A percentile compares a stretch with the other conserved stretches of the same genome.
These are phyloP conservation scores for Stereocaulon alpinum DNA, from an alignment of 495 filamentous ascomycete genomes.

Conservation along the genomic window DNA sequence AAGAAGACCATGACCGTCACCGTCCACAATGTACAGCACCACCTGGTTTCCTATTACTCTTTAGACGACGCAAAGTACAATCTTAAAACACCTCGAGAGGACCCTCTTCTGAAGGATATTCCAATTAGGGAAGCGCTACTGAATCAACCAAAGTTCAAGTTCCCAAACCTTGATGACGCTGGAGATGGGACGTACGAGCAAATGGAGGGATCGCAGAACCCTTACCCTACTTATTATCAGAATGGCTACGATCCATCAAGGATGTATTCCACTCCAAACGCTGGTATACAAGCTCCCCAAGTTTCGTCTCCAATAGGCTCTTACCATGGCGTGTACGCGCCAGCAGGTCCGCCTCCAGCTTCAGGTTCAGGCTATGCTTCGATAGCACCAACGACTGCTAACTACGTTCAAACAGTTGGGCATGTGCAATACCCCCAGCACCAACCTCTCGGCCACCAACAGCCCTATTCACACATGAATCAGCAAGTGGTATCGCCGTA, in stretches of 20 bases:
- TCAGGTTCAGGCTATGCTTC: slow-evolving; percentile 12
- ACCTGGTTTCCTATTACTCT: slow-evolving; percentile 83
- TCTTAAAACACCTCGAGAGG: slow-evolving; percentile 52
- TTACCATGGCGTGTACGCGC: slow-evolving; percentile 13
- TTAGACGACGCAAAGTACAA: slow-evolving; percentile 56
- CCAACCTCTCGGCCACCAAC: slow-evolving; percentile 8
- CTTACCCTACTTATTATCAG: slow-evolving; percentile 22
- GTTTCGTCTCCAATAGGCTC: slow-evolving; percentile 4
- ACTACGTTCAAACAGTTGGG: slow-evolving; percentile 8
- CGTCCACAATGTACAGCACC: slow-evolving; percentile 57
- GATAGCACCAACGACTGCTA: slow-evolving; percentile 12
- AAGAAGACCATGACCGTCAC: slow-evolving; percentile 88
- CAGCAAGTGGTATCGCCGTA: slow-evolving; percentile 8
- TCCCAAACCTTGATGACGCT: slow-evolving; percentile 50
- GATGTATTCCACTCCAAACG: slow-evolving; percentile 8
- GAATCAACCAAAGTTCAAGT: slow-evolving; percentile 59
- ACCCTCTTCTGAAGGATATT: slow-evolving; percentile 44
- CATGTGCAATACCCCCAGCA: slow-evolving; percentile 8
- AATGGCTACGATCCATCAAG: slow-evolving; percentile 11
- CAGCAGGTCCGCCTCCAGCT: slow-evolving; percentile 13
- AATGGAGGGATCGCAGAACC: slow-evolving; percentile 33
- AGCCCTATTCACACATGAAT: slow-evolving; percentile 6
- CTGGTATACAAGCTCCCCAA: slow-evolving; percentile 4
- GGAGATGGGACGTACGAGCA: slow-evolving; percentile 32
- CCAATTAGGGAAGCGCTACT: slow-evolving; percentile 49